Conservation (phyloP, 805 yeast genomes). For the Komagataella populi region DNA sequence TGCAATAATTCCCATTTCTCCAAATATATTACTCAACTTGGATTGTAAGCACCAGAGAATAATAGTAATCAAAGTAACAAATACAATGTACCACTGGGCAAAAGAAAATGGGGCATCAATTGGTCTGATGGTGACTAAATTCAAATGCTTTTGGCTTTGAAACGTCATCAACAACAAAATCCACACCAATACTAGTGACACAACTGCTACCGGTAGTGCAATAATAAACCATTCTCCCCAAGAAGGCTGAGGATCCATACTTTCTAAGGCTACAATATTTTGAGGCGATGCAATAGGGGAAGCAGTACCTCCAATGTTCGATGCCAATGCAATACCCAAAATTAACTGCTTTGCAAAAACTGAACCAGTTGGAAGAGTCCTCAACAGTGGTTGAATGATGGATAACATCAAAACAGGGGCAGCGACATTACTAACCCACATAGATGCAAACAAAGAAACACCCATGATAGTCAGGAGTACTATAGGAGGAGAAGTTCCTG, state of each 20-base stretch:
- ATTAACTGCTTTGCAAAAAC: constrained; percentile 74
- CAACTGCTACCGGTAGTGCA: constrained; percentile 64
- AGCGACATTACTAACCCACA: constrained; percentile 97
- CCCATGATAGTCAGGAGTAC: constrained; percentile 73
- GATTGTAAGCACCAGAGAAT: constrained; percentile 84
- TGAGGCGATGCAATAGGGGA: constrained; percentile 97
- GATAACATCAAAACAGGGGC: constrained; percentile 92
- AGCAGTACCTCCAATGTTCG: constrained; percentile 93
- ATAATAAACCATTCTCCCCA: constrained; percentile 95
- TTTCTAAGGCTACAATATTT: constrained; percentile 78
- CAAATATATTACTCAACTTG: constrained; percentile 56
- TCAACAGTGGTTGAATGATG: constrained; percentile 76
- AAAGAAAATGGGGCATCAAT: constrained; percentile 53
- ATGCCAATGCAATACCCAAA: constrained; percentile 84
- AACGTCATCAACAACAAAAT: constrained; percentile 52
- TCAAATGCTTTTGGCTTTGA: constrained; percentile 25
- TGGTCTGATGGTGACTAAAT: constrained; percentile 40
- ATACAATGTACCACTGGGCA: constrained; percentile 63
- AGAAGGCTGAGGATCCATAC: constrained; percentile 70
- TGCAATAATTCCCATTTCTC: constrained; percentile 96
- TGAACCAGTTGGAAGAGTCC: constrained; percentile 71
- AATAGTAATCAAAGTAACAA: constrained; percentile 61
- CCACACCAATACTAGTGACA: constrained; percentile 63
- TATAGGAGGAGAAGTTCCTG: constrained; percentile 76
- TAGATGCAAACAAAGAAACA: constrained; percentile 74